Percentiles rank a stretch among this genome's conserved stretches.
Evolutionary conservation across 225 moss, liverwort and hornwort genomes (phyloP).

Genomic region (Pseudoscleropodium purum): DNA sequence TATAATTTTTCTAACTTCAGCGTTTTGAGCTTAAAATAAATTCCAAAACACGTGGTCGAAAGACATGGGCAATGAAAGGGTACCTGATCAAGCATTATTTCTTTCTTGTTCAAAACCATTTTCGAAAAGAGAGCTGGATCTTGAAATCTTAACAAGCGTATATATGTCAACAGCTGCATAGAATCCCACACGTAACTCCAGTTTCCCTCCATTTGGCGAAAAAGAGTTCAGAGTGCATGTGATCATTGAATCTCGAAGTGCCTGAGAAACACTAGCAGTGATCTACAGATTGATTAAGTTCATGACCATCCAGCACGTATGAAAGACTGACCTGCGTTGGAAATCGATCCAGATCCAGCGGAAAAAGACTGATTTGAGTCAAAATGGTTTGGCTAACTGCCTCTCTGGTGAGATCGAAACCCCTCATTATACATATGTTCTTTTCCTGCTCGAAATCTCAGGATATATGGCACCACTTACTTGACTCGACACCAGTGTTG

Average conservation of each 20-base stretch:
- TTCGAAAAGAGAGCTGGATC: constrained; percentile 96
- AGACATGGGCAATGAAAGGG: background rate
- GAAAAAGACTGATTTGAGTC: constrained; percentile 65
- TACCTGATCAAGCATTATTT: constrained; percentile 91
- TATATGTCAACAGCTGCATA: constrained; percentile 83
- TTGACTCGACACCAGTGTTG: too few relatives aligned
- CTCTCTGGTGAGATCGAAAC: too few relatives aligned
- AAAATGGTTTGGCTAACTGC: constrained; percentile 71
- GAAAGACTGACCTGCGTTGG: constrained; percentile 66
- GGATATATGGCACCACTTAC: too few relatives aligned
- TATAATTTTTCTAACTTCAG: background rate
- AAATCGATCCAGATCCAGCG: constrained; percentile 77
- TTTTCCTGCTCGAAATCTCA: too few relatives aligned
- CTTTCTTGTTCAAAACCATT: constrained; percentile 70
- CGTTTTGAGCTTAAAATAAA: background rate
- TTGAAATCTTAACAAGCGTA: constrained; percentile 79
- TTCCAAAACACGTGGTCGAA: background rate
- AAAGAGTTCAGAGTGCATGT: background rate
- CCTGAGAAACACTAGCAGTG: background rate
- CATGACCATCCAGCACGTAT: background rate
- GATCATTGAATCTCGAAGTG: background rate
- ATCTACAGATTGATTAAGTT: background rate
- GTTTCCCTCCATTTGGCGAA: background rate
- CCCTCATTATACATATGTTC: too few relatives aligned
- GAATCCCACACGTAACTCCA: background rate